Base-by-base conservation (phyloP, 192 early-diverging fungal genomes). In the Rhizoclosmatium globosum region DNA sequence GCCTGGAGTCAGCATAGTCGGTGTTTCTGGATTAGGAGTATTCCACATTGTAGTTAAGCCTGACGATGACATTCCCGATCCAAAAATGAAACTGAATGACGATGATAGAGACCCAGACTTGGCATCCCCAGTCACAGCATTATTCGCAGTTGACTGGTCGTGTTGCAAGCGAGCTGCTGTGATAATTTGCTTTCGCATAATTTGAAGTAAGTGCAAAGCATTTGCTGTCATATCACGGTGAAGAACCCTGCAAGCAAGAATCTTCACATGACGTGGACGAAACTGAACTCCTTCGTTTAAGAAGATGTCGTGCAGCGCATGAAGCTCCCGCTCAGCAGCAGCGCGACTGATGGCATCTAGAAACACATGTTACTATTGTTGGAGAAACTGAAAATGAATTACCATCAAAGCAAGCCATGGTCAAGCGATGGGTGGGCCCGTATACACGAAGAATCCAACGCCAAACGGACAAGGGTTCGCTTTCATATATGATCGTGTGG, bases 171-270 rank as follows among this genome's bases (percentile, higher is more conserved):
- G 56, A 31, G 50, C 56, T 60, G 64, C 39, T 7, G 59, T 42
- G 47, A 65, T 31, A 17, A 86, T 65, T 69, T 89, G 87, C n/a
- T 71, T 57, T 6, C 75, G 46, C 78, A 89, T 69, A 11, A 68
- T 60, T 66, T 74, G 58, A 23, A 89, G 70, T 17, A 87, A 69
- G 60, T 83, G 78, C n/a, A 89, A 69, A 21, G 87, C 85, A 64
- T 87, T 89, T 68, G 79, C 72, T 1, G 87, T 85, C 87, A 89
- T 89, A 73, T 89, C 83, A 15, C 87, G 82, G 61, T 89, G 87
- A 2, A 89, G 76, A 21, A 89, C 81, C 4, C 87, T 59, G 47
- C 87, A 89, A 2, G 87, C 87, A 13, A 89, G 76, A 43, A 89
- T 89, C 64, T 89, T 89, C 48, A 89, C 74, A 59, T 89, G 88